Evolutionary conservation across 1,284 basidiomycete genomes (phyloP).

Genomic region (Irpex sp.): DNA sequence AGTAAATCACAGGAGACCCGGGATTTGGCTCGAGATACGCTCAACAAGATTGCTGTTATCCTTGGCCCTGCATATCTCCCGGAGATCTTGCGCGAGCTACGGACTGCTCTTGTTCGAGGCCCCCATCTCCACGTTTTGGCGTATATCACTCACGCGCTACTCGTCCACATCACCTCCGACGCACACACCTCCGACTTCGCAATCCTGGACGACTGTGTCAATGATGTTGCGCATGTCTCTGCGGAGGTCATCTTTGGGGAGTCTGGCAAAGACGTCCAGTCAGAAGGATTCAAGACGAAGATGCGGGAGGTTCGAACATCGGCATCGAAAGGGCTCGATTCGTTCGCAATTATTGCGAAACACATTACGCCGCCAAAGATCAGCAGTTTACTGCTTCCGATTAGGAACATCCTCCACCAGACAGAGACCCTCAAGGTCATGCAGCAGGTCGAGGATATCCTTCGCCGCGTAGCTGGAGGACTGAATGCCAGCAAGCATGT

Average conservation of each 20-base stretch:
- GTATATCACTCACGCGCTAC: constrained; percentile 78
- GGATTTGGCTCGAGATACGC: constrained; percentile 82
- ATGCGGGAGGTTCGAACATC: constrained; percentile 87
- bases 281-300: constrained; percentile 93
- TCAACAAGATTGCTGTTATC: constrained; percentile 78
- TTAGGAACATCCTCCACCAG: constrained; percentile 85
- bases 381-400: constrained; percentile 73
- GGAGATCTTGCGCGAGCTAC: constrained; percentile 76
- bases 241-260: constrained; percentile 95
- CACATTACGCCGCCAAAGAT: constrained; percentile 75
- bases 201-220: constrained; percentile 75
- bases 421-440: constrained; percentile 84
- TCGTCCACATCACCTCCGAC: constrained; percentile 74
- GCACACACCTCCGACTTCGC: constrained; percentile 52
- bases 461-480: constrained; percentile 81
- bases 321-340: constrained; percentile 78
- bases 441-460: constrained; percentile 84
- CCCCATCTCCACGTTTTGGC: constrained; percentile 95
- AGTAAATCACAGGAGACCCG: constrained; percentile 94
- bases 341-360: constrained; percentile 79
- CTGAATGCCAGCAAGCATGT: constrained; percentile 83
- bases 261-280: constrained; percentile 86
- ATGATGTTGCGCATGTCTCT: constrained; percentile 77
- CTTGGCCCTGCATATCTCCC: constrained; percentile 78
- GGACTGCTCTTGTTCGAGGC: constrained; percentile 81